Base-by-base conservation (phyloP, 2,329 filamentous ascomycete genomes). In the Nothopassalora personata region DNA sequence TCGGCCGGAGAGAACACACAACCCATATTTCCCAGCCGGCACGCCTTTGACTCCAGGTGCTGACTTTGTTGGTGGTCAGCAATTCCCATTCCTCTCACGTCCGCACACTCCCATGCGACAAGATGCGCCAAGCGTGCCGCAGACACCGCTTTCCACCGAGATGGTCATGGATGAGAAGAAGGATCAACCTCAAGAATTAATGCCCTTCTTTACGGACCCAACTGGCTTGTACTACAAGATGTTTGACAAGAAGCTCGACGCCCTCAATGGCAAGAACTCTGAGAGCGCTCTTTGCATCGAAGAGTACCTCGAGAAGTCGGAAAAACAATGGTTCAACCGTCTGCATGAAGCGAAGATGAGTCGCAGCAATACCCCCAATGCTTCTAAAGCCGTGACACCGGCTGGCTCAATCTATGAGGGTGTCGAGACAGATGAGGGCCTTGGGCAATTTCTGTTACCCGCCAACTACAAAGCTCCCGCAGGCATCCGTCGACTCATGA, bases 181-280 rank as follows among this genome's bases (percentile, higher is more conserved):
- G 55, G 80, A 86, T 66, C 81, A 83, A 61, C 78, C 87, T 15
- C 85, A 88, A 68, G 84, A 86, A 57, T 83, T 88, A 0, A 84
- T 86, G 64, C 85, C 85, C 2, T 85, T 84, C 74, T 88, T 88
- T 73, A 87, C 82, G 5, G 86, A 88, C 68, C 80, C 81, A 50
- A 83, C 79, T 34, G 85, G 84, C 33, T 78, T 85, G 61, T 88
- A 85, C 70, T 84, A 82, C 63, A 77, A 77, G 60, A 77, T 75
- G 1, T 87, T 86, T 62, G 81, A 83, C 58, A 78, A 80, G 69
- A 82, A 78, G 67, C 77, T 87, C 1, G 79, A 83, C 33, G 71
- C 72, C 1, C 74, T 88, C 15, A 81, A 75, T 49, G 83, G 81
- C 8, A 77, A 79, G 61, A 86, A 81, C 60, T 86, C 84, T 0